Conservation (phyloP, 108 stramenopile species). For the Fistulifera pelliculosa region DNA sequence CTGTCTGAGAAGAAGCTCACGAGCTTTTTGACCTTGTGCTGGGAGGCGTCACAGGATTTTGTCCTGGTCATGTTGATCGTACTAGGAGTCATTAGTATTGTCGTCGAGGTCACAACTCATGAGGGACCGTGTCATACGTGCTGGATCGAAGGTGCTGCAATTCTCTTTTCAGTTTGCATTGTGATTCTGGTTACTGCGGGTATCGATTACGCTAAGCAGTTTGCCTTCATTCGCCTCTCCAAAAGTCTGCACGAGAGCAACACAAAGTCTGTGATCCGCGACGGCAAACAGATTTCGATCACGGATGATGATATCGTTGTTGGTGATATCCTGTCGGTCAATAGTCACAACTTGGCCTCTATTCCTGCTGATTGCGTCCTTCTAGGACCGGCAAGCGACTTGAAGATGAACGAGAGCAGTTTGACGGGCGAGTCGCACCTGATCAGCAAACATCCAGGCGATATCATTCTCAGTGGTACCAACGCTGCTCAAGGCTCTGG, state of each 20-base stretch:
- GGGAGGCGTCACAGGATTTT: constrained; percentile 89
- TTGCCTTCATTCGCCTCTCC: constrained; percentile 87
- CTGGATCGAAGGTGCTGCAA: constrained; percentile 94
- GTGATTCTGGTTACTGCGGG: constrained; percentile 85
- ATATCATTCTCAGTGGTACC: constrained; percentile 61
- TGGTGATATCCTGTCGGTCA: constrained; percentile 92
- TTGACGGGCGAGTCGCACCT: constrained; percentile 93
- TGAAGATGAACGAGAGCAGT: constrained; percentile 85
- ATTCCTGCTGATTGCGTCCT: constrained; percentile 96
- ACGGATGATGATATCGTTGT: constrained; percentile 89
- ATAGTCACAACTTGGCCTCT: constrained; percentile 71
- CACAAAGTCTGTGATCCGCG: constrained; percentile 80
- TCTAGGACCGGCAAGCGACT: constrained; percentile 73
- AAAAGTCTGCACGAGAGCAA: constrained; percentile 63
- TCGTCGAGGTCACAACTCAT: constrained; percentile 61
- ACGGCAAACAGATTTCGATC: constrained; percentile 63
- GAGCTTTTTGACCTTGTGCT: constrained; percentile 72
- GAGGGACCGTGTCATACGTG: constrained; percentile 59
- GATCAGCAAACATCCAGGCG: constrained; percentile 74
- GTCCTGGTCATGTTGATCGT: constrained; percentile 87
- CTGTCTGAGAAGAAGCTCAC: constrained; percentile 64
- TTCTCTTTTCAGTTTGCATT: constrained; percentile 78
- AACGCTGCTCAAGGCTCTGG: constrained; percentile 67
- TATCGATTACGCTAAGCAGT: constrained; percentile 93
- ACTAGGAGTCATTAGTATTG: constrained; percentile 77